Base-by-base conservation (phyloP, 2,329 filamentous ascomycete species). In the Colletotrichum camelliae region DNA sequence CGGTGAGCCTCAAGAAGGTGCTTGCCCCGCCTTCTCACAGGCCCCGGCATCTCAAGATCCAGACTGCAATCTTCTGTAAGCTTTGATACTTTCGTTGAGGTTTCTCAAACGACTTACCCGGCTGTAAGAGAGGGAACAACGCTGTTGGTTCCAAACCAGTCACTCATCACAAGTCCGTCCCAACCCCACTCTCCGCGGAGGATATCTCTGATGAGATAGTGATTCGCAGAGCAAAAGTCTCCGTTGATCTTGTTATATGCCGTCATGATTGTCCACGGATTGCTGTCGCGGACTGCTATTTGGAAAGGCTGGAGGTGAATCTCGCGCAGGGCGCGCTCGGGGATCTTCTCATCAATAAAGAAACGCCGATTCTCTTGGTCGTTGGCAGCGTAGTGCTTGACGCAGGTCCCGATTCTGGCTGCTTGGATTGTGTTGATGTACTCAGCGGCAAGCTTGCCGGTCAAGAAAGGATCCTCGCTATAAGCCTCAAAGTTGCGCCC, bases 401-500 rank as follows among this genome's bases (percentile, higher is more conserved):
- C 24, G 5, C 52, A 57, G 24, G 52, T 12, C 7, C 21, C 52
- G n/a, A 57, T 27, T 2, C 21, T 21, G 2, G 21, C 21, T 15
- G 21, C 24, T 27, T 57, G 52, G 8, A 57, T 27, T 12, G 21
- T 9, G 15, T 21, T 27, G 24, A 27, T 88, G 0, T 92, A 93
- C 82, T 92, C 88, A 16, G 87, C 87, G 81, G 92, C 90, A 12
- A 89, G 90, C 75, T 93, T 86, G n/a, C 92, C 93, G 15, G 91
- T 76, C 1, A 96, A 88, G 65, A 96, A 95, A 0, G 95, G 94
- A 81, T 97, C 95, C 2, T 93, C 88, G 1, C 94, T 93, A 81
- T 96, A 97, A 0, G 93, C 94, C 82, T 97, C 95, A 94, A 94
- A 97, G 81, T 95, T 95, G 55, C 95, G 88, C 0, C 95, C 95